A percentile compares a stretch with the other conserved stretches of the same genome.
Evolutionary conservation across 1,284 basidiomycete species (phyloP).

Genomic region (Hortiboletus rubellus): DNA sequence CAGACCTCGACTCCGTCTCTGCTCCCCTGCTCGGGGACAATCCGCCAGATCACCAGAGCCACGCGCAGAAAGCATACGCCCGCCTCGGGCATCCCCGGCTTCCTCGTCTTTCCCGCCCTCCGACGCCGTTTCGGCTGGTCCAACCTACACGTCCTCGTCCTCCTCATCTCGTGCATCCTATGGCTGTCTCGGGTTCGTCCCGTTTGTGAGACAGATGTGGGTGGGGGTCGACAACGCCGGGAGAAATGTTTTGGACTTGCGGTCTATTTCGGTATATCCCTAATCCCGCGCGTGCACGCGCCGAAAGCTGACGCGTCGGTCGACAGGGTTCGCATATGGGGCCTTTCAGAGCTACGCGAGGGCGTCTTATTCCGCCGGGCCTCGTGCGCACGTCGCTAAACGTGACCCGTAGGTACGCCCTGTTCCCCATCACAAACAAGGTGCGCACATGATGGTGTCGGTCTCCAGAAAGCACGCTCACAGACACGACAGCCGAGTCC

Average conservation of each 20-base stretch:
- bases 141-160: conserved; percentile 66
- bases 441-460: neutral
- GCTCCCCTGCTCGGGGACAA: conserved; percentile 30
- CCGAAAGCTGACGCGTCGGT: neutral
- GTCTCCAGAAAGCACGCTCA: neutral
- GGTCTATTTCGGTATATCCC: conserved; percentile 68
- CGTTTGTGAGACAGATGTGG: conserved; percentile 42
- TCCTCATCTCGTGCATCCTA: conserved; percentile 55
- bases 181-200: conserved; percentile 78
- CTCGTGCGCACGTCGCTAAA: too few species aligned
- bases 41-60: conserved; percentile 3
- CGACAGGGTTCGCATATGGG: conserved; percentile 65
- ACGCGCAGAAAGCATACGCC: conserved; percentile 41
- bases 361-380: conserved; percentile 39
- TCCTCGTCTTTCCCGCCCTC: conserved; percentile 66
- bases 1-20: conserved; percentile 13
- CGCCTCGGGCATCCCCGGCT: conserved; percentile 69
- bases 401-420: conserved; percentile 35
- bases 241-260: conserved; percentile 83
- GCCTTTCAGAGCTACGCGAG: conserved; percentile 81
- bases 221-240: conserved; percentile 76
- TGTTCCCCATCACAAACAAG: too few species aligned
- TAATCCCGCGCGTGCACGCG: too few species aligned
- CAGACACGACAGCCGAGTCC: too few species aligned
- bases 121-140: conserved; percentile 62